Conservation (phyloP, 352 stramenopile species). For the Globisporangium middletonii region DNA sequence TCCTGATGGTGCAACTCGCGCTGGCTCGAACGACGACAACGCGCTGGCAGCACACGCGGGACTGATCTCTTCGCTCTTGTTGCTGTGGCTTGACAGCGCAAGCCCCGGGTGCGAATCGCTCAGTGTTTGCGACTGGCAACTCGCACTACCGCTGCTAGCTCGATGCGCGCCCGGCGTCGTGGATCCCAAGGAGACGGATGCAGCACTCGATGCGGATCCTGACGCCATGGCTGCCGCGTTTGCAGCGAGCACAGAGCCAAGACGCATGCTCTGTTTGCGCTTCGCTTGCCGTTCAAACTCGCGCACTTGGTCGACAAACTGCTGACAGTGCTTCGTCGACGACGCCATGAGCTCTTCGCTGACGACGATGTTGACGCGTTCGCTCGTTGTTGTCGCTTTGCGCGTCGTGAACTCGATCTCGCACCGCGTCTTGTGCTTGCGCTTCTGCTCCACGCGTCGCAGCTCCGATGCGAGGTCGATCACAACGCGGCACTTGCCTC, state of each 20-base stretch:
- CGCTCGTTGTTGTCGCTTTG: neutral
- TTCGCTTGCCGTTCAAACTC: slow-evolving; percentile 32
- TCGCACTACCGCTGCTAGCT: neutral
- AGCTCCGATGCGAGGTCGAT: slow-evolving; percentile 46
- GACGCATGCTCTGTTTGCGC: slow-evolving; percentile 23
- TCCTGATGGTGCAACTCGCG: neutral
- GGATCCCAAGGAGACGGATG: neutral
- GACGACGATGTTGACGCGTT: neutral
- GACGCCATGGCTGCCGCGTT: neutral
- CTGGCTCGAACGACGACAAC: neutral
- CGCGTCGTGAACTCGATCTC: slow-evolving; percentile 32
- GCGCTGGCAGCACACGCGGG: neutral
- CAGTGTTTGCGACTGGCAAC: neutral
- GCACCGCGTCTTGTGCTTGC: slow-evolving; percentile 57
- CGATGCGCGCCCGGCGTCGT: neutral
- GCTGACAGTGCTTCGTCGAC: slow-evolving; percentile 51
- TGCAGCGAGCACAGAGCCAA: slow-evolving; percentile 15
- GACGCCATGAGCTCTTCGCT: slow-evolving; percentile 68
- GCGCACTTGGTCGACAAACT: slow-evolving; percentile 49
- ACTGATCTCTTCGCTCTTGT: slow-evolving; percentile 11
- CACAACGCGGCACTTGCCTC: slow-evolving; percentile 16
- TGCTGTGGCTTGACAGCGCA: neutral
- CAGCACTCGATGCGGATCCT: neutral
- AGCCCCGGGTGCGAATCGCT: neutral
- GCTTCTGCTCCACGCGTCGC: slow-evolving; percentile 34